Conservation (phyloP, 306 rosid genomes). For the Vigna trinervia region DNA sequence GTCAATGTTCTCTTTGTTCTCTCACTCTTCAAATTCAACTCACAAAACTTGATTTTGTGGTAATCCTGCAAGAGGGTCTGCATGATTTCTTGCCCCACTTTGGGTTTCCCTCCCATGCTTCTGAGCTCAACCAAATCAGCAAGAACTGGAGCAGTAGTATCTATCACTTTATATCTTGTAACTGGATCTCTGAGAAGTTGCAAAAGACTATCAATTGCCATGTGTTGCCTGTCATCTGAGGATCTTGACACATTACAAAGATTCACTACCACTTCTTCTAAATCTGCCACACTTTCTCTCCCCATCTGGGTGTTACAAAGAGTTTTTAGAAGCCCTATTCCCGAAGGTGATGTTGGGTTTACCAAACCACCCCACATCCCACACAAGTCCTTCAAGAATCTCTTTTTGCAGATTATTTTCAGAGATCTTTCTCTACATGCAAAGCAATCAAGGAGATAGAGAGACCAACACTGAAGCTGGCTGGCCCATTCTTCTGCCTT, state of each 20-base stretch:
- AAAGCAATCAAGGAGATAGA: constrained; percentile 61
- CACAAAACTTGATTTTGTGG: constrained; percentile 69
- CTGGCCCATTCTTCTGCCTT: constrained; percentile 80
- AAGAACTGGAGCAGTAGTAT: constrained; percentile 50
- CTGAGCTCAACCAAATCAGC: constrained; percentile 67
- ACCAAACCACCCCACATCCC: constrained; percentile 68
- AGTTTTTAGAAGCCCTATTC: constrained; percentile 61
- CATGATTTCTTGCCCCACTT: constrained; percentile 56
- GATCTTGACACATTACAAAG: constrained; percentile 66
- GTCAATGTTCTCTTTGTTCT: constrained; percentile 52
- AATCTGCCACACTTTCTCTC: constrained; percentile 53
- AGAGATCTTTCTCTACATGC: constrained; percentile 42
- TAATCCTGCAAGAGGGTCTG: constrained; percentile 61
- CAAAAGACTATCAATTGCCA: constrained; percentile 65
- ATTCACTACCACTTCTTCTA: constrained; percentile 46
- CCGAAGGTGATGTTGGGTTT: constrained; percentile 59
- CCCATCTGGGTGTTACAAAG: constrained; percentile 61
- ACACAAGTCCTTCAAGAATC: constrained; percentile 54
- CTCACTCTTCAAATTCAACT: constrained; percentile 47
- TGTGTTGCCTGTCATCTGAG: constrained; percentile 59
- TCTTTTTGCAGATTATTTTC: constrained; percentile 53
- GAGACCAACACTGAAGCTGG: constrained; percentile 79
- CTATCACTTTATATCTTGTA: constrained; percentile 56
- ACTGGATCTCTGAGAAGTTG: constrained; percentile 66
- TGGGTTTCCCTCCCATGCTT: constrained; percentile 38